phyloP scores from a whole-genome alignment of 2,329 filamentous ascomycete species.

The Phialophora tarda region DNA sequence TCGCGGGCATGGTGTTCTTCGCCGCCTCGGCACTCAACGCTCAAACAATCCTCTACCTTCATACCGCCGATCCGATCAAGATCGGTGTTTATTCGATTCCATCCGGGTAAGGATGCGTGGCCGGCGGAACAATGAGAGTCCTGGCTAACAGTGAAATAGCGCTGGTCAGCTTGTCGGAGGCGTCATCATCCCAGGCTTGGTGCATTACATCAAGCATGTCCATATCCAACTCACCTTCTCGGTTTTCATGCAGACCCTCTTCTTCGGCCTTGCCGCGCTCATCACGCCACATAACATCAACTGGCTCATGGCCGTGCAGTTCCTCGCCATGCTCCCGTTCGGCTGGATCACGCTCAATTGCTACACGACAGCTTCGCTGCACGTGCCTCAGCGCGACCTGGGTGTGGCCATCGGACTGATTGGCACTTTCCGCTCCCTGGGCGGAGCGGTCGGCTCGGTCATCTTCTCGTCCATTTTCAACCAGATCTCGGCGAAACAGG shows the following conservation, averaged over 20 bases:
- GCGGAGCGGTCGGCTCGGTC: constrained; percentile 29
- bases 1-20: constrained; percentile 34
- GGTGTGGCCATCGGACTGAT: constrained; percentile 32
- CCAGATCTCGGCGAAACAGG: constrained; percentile 28
- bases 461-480: constrained; percentile 34
- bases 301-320: constrained; percentile 33
- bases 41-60: constrained; percentile 30
- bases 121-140: background rate
- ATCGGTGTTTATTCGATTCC: constrained; percentile 35
- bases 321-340: constrained; percentile 33
- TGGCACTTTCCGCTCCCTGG: constrained; percentile 32
- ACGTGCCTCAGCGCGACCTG: constrained; percentile 31
- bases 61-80: constrained; percentile 31
- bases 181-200: constrained; percentile 29
- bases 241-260: constrained; percentile 33
- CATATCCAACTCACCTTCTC: constrained; percentile 32
- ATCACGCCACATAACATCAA: constrained; percentile 33
- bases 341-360: constrained; percentile 33
- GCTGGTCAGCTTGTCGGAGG: constrained; percentile 34
- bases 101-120: constrained; percentile 26
- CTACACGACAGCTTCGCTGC: constrained; percentile 33
- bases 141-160: constrained; percentile 15
- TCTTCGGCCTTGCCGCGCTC: constrained; percentile 31
- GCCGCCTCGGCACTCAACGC: constrained; percentile 33
- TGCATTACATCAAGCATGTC: constrained; percentile 33